A percentile compares a stretch with the other conserved stretches of the same genome.
Evolutionary conservation across 75 land plant genomes (phyloP).

Genomic region (Sequoia sempervirens): DNA sequence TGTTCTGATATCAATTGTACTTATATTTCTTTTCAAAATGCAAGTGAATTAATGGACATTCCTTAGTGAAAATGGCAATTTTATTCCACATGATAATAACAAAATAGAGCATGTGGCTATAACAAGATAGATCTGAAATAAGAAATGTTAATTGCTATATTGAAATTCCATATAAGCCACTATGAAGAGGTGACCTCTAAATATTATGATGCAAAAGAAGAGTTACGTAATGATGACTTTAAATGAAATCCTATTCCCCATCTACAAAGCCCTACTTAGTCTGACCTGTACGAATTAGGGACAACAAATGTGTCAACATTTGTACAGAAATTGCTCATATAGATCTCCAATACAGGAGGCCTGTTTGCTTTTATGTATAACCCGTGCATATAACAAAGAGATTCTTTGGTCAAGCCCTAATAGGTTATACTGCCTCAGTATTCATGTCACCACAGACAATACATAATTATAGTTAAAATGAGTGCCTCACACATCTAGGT

Average conservation of each 20-base stretch:
- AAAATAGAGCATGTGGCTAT: too few species aligned
- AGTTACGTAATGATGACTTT: too few species aligned
- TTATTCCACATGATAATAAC: too few species aligned
- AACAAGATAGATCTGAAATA: too few species aligned
- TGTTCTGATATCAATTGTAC: too few species aligned
- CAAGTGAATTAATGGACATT: too few species aligned
- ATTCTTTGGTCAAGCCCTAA: neutral
- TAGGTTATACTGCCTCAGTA: neutral
- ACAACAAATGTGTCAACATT: neutral
- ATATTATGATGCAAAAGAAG: neutral
- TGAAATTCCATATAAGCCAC: neutral
- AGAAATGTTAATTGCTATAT: too few species aligned
- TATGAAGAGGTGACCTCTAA: neutral
- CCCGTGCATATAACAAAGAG: neutral
- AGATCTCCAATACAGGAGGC: neutral
- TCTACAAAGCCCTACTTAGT: neutral
- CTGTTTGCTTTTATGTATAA: neutral
- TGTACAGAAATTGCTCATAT: neutral
- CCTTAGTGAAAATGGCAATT: too few species aligned
- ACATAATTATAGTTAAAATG: too few species aligned
- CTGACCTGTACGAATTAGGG: neutral
- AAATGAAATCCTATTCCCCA: neutral
- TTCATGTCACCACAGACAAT: neutral
- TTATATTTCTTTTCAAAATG: too few species aligned
- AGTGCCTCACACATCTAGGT: too few species aligned